A percentile compares a stretch with the other conserved stretches of the same genome.
These are phyloP conservation scores for Excoecaria cochinchinensis DNA, from an alignment of 345 rosid genomes.

Conservation along the genomic window DNA sequence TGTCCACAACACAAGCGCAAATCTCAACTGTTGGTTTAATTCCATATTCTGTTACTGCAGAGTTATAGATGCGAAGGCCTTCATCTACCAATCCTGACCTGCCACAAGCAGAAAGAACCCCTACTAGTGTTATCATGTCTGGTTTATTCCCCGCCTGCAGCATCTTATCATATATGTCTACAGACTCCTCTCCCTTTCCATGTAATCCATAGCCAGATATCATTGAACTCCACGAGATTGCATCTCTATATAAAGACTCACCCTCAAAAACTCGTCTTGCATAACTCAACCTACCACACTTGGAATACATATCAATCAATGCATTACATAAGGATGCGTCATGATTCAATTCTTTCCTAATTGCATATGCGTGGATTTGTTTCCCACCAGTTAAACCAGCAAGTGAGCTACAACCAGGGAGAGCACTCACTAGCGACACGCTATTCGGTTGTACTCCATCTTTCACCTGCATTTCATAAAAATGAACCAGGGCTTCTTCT, in stretches of 20 bases:
- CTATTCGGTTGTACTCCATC: slow-evolving; percentile 49
- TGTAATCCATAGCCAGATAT: slow-evolving; percentile 66
- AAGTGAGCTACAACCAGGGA: slow-evolving; percentile 54
- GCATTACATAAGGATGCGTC: slow-evolving; percentile 55
- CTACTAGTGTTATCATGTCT: slow-evolving; percentile 51
- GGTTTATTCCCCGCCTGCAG: slow-evolving; percentile 45
- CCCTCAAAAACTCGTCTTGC: slow-evolving; percentile 55
- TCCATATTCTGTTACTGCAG: slow-evolving; percentile 36
- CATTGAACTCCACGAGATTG: slow-evolving; percentile 69
- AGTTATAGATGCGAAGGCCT: slow-evolving; percentile 47
- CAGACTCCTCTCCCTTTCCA: slow-evolving; percentile 68
- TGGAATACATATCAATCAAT: slow-evolving; percentile 58
- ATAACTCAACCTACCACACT: slow-evolving; percentile 53
- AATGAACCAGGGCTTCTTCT: slow-evolving; percentile 52
- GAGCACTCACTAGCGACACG: slow-evolving; percentile 57
- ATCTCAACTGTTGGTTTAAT: slow-evolving; percentile 55
- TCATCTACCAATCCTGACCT: slow-evolving; percentile 52
- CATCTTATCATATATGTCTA: slow-evolving; percentile 49
- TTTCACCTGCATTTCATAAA: slow-evolving; percentile 48
- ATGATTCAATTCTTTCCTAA: slow-evolving; percentile 37
- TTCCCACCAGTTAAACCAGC: slow-evolving; percentile 48
- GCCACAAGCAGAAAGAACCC: slow-evolving; percentile 64
- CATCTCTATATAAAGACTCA: slow-evolving; percentile 38
- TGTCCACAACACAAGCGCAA: slow-evolving; percentile 66
- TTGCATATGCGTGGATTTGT: slow-evolving; percentile 61